Evolutionary conservation across 371 early-diverging fungal genomes (phyloP).

Genomic region (Actinomortierella ambigua): DNA sequence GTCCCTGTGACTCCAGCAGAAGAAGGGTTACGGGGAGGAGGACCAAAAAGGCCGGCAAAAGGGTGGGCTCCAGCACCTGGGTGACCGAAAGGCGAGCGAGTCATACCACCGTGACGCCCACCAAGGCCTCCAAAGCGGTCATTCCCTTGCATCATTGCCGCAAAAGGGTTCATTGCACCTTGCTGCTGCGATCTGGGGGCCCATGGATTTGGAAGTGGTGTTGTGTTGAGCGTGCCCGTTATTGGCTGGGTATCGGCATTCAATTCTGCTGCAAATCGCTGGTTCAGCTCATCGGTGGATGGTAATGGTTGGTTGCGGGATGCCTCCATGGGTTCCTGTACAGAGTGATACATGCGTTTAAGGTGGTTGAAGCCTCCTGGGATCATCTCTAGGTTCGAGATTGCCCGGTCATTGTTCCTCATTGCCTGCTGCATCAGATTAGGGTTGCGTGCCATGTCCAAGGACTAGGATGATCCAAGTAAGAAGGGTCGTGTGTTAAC

Average conservation of each 20-base stretch:
- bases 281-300: slow-evolving; percentile 69
- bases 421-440: slow-evolving; percentile 81
- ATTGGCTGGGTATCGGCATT: slow-evolving; percentile 60
- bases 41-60: too few species aligned
- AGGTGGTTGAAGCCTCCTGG: slow-evolving; percentile 90
- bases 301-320: slow-evolving; percentile 29
- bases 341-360: slow-evolving; percentile 74
- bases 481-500: too few species aligned
- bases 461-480: slow-evolving; percentile 18
- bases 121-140: too few species aligned
- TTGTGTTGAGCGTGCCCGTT: slow-evolving; percentile 70
- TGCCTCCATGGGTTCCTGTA: slow-evolving; percentile 75
- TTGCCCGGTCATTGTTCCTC: slow-evolving; percentile 85
- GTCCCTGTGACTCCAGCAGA: too few species aligned
- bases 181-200: slow-evolving; percentile 48
- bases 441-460: slow-evolving; percentile 67
- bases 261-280: slow-evolving; percentile 67
- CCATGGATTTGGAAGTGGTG: slow-evolving; percentile 91
- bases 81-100: too few species aligned
- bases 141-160: too few species aligned
- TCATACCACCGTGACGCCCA: too few species aligned
- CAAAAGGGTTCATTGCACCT: too few species aligned
- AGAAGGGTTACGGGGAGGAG: too few species aligned
- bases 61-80: too few species aligned
- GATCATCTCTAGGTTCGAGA: slow-evolving; percentile 84